Base-by-base conservation (phyloP, 768 basidiomycete species). In the Xerocomus potaroensis region DNA sequence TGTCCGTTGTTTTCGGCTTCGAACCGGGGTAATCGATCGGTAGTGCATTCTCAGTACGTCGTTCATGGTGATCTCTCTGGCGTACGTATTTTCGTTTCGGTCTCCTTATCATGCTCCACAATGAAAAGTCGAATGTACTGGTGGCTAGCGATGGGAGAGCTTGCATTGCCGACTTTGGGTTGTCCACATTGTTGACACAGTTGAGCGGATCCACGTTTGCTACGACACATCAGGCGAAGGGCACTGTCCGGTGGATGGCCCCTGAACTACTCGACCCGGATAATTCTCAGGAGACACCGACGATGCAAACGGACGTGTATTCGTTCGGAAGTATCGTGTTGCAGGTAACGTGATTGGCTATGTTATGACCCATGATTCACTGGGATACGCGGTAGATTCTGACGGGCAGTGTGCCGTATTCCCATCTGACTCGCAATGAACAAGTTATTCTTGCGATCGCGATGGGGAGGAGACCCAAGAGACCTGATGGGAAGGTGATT, bases 281-380 rank as follows among this genome's bases (percentile, higher is more conserved):
- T 11, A n/a, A 26, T 5, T 22, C 18, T 21, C 12, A 24, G 8
- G 8, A 12, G 22, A 39, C 2, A 8, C 30, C 44, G 9, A 49
- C 19, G 3, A 26, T 14, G 18, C 33, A 26, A 24, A 47, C 49
- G 4, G 42, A 54, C 21, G 24, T 37, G 7, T 51, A 51, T 16
- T 51, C 49, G 3, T 51, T 51, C 19, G 41, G 49, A 27, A 46
- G 49, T 16, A 29, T 53, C 23, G 47, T 43, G 52, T 41, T 53
- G 9, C 49, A 51, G 41, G 52, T 51, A n/a, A 11, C 23, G 51
- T 41, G 26, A 35, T 21, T 18, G 3, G 11, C n/a, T 21, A 24
- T 3, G n/a, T 31, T 7, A 16, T 8, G 2, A 19, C 11, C 29
- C n/a, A 16, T 30, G 16, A 31, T 26, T 48, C 15, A 41, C 45